Conservation (phyloP, 2,329 filamentous ascomycete genomes). For the Cercospora sp. region DNA sequence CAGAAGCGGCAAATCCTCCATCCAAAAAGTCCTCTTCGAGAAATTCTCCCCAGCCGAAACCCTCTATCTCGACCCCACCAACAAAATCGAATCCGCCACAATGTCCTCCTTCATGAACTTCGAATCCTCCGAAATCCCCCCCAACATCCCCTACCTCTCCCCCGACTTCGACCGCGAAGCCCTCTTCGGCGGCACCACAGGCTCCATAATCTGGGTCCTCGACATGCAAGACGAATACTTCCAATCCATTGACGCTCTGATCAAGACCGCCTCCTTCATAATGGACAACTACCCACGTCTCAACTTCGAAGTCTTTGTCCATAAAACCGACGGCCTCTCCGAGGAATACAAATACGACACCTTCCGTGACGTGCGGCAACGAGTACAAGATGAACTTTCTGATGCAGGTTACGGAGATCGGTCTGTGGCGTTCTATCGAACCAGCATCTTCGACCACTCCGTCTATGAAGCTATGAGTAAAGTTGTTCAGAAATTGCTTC, state of each 20-base stretch:
- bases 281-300: constrained; percentile 88
- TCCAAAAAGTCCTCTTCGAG: constrained; percentile 98
- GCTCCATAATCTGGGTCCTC: constrained; percentile 96
- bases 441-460: constrained; percentile 96
- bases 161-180: constrained; percentile 86
- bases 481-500: constrained; percentile 96
- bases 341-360: constrained; percentile 97
- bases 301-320: constrained; percentile 97
- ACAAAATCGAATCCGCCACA: constrained; percentile 88
- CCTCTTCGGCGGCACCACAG: constrained; percentile 84
- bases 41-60: constrained; percentile 96
- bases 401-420: constrained; percentile 93
- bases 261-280: constrained; percentile 83
- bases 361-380: constrained; percentile 92
- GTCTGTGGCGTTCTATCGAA: constrained; percentile 91
- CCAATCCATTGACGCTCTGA: constrained; percentile 82
- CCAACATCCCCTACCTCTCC: constrained; percentile 90
- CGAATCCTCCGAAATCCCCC: constrained; percentile 96
- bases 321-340: constrained; percentile 96
- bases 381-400: constrained; percentile 92
- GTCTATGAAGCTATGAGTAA: constrained; percentile 99
- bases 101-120: constrained; percentile 99
- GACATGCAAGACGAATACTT: constrained; percentile 98
- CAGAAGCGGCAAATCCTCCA: constrained; percentile 97
- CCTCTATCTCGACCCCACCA: constrained; percentile 91